Base-by-base conservation (phyloP, 2,329 filamentous ascomycete species). In the Tolypocladium ovalisporum region DNA sequence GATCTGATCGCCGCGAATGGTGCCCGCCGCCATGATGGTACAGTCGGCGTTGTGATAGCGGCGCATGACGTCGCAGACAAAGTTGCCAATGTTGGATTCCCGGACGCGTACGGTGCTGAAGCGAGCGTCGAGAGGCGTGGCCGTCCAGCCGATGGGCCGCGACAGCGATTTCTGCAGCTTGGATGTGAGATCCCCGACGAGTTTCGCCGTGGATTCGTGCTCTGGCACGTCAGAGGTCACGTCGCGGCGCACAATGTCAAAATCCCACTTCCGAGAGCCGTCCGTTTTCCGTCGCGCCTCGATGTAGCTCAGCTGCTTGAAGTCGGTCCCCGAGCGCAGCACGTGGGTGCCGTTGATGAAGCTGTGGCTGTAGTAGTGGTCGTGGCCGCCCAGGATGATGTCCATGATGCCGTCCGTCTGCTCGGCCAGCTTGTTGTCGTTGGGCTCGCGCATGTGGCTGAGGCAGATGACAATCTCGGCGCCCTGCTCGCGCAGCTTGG, bases 61-160 rank as follows among this genome's bases (percentile, higher is more conserved):
- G 9, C 90, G 82, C 90, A 96, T 96, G 29, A 97, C 80, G 68
- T 97, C 91, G 71, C 89, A 94, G 3, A 96, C 87, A 69, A 95
- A 95, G 71, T 96, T 96, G 1, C 88, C 90, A 17, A 95, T 75
- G 66, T 96, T 97, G 56, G 87, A 90, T 71, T 96, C 91, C 52
- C 76, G 78, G 24, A 83, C 76, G 13, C 91, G 80, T 0, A 96
- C 89, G 0, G 90, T 95, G 19, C 84, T 88, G 71, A 96, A 97
- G 2, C 91, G 86, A 2, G 88, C 89, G 68, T 97, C 92, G 0
- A 97, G 80, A 0, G 91, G 89, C 1, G 85, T 86, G 0, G 87
- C 84, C 0, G 90, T 95, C 73, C 89, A 95, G 3, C 91, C 90
- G 35, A 96, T 77, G 0, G 90, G 86, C 70, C 91, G 92, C 57